Conservation (phyloP, 176 grass and related monocot species). For the Rhynchospora pubera region DNA sequence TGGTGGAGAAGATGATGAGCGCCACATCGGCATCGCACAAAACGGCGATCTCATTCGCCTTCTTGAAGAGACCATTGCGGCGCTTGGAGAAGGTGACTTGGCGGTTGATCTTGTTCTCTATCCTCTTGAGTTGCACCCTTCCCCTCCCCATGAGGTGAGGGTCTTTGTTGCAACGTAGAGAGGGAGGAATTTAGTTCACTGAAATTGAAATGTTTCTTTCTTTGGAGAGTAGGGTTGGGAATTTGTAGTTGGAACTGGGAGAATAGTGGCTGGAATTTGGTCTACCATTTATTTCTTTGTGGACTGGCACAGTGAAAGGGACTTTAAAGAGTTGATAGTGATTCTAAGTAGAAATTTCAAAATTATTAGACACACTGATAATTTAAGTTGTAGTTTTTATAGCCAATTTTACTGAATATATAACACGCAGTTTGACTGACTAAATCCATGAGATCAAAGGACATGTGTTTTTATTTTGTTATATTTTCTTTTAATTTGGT, state of each 20-base stretch:
- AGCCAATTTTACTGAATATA: neutral
- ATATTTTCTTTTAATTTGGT: too few species aligned
- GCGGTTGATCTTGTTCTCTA: conserved; percentile 44
- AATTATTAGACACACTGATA: neutral
- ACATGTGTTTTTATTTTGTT: too few species aligned
- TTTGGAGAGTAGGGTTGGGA: neutral
- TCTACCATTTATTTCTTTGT: conserved; percentile 5
- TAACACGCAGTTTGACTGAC: too few species aligned
- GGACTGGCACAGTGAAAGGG: neutral
- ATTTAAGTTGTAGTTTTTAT: neutral
- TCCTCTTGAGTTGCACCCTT: conserved; percentile 39
- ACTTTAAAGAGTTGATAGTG: neutral
- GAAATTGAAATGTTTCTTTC: neutral
- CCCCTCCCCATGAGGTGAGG: conserved; percentile 30
- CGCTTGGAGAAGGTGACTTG: conserved; percentile 43
- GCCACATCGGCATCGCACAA: conserved; percentile 37
- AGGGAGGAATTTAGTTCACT: neutral
- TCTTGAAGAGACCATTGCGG: conserved; percentile 31
- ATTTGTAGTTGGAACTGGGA: conserved; percentile 3
- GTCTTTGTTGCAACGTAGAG: neutral
- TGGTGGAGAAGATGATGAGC: conserved; percentile 36
- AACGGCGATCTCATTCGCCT: conserved; percentile 38
- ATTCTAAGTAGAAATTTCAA: neutral
- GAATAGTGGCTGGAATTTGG: neutral
- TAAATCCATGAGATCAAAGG: too few species aligned